These are phyloP conservation scores for Globisporangium abappressorium DNA, from an alignment of 352 stramenopile species.

Conservation along the genomic window DNA sequence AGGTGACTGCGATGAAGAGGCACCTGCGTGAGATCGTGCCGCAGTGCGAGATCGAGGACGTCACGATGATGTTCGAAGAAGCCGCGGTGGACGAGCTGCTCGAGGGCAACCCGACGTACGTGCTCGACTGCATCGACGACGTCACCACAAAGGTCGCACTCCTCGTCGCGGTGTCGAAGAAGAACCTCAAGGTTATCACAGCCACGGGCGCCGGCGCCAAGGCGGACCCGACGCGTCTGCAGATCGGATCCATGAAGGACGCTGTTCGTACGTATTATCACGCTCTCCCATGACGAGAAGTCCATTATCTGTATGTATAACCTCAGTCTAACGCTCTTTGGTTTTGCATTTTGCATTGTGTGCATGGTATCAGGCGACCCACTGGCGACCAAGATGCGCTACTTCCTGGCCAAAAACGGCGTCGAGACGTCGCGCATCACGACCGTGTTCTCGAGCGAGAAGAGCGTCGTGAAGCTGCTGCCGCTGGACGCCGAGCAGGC, in stretches of 20 bases:
- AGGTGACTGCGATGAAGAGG: constrained; percentile 87
- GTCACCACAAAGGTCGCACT: constrained; percentile 96
- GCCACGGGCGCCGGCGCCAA: constrained; percentile 94
- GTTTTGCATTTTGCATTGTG: constrained; percentile 3
- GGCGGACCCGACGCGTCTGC: constrained; percentile 94
- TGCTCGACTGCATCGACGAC: constrained; percentile 99
- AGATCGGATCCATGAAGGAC: constrained; percentile 95
- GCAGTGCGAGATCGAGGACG: constrained; percentile 84
- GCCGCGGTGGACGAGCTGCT: constrained; percentile 79
- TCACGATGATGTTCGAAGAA: constrained; percentile 90
- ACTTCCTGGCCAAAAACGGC: constrained; percentile 88
- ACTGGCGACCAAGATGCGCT: constrained; percentile 94
- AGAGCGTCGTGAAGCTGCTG: constrained; percentile 94
- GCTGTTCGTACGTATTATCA: constrained; percentile 64
- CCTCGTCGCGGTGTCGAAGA: constrained; percentile 86
- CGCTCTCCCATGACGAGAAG: neutral
- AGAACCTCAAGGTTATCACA: constrained; percentile 81
- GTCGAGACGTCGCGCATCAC: constrained; percentile 70
- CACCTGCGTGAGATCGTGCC: constrained; percentile 72
- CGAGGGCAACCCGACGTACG: constrained; percentile 86
- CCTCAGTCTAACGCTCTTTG: neutral
- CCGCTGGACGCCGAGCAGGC: constrained; percentile 92
- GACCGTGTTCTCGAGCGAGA: constrained; percentile 94
- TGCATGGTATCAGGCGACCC: constrained; percentile 74
- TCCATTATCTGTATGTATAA: neutral